A percentile compares a stretch with the other conserved stretches of the same genome.
Conservation (phyloP, 768 basidiomycete genomes). For the Cyclocybe aegerita region DNA sequence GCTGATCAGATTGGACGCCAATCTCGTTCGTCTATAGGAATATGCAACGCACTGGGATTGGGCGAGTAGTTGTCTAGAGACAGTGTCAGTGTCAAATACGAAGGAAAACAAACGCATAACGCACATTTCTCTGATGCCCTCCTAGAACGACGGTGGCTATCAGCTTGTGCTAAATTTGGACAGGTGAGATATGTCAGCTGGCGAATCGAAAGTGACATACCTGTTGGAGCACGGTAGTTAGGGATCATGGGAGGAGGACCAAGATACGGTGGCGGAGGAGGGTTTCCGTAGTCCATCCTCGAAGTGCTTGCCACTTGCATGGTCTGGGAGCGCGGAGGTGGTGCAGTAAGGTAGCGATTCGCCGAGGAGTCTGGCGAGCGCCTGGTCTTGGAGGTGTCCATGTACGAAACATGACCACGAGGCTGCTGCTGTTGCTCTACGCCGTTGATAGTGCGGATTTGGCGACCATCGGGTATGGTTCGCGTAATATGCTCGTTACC, state of each 20-base stretch:
- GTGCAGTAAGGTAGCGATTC: slow-evolving; percentile 15
- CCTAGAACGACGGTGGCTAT: slow-evolving; percentile 14
- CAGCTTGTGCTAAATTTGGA: slow-evolving; percentile 10
- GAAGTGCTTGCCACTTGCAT: slow-evolving; percentile 8
- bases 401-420: slow-evolving; percentile 26
- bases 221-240: slow-evolving; percentile 12
- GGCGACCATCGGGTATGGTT: slow-evolving; percentile 64
- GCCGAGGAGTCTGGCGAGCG: slow-evolving; percentile 14
- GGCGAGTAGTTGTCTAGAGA: slow-evolving; percentile 13
- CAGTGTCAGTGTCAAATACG: slow-evolving; percentile 7
- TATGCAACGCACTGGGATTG: slow-evolving; percentile 8
- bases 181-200: slow-evolving; percentile 2
- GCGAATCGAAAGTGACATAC: slow-evolving; percentile 16
- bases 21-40: not conserved
- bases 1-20: slow-evolving; percentile 3
- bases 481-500: slow-evolving; percentile 75
- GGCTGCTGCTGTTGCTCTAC: slow-evolving; percentile 43
- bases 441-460: slow-evolving; percentile 69
- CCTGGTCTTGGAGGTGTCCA: slow-evolving; percentile 13
- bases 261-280: slow-evolving; percentile 24
- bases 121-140: slow-evolving; percentile 21
- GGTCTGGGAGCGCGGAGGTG: slow-evolving; percentile 13
- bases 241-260: slow-evolving; percentile 7
- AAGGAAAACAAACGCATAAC: slow-evolving; percentile 4
- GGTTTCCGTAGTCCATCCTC: slow-evolving; percentile 18